These are phyloP conservation scores for Fomes fomentarius DNA, from an alignment of 1,284 basidiomycete genomes.

Conservation along the genomic window DNA sequence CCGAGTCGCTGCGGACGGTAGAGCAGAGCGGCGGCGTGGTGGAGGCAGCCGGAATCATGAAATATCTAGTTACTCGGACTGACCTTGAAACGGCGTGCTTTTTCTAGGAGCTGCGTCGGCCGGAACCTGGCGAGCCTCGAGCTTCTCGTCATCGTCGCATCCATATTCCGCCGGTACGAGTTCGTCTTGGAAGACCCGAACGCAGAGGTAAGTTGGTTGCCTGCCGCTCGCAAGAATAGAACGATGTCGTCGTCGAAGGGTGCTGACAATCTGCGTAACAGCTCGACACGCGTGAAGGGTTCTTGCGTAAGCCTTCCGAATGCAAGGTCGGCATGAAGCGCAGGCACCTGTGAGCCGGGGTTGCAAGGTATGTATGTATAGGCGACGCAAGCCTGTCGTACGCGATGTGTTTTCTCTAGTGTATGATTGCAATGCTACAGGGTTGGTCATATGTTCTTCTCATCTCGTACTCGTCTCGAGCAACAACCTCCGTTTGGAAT, in stretches of 20 bases:
- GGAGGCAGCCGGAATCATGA: too few relatives aligned
- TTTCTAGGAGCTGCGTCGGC: slow-evolving; percentile 67
- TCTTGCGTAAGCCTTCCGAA: slow-evolving; percentile 73
- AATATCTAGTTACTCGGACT: too few relatives aligned
- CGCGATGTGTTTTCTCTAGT: background rate
- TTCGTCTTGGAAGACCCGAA: slow-evolving; percentile 64
- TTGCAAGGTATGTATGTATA: background rate
- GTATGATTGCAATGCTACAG: background rate
- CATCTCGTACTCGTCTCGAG: too few relatives aligned
- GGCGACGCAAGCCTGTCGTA: background rate
- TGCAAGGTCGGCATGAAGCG: slow-evolving; percentile 72
- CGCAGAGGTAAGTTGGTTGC: slow-evolving; percentile 54
- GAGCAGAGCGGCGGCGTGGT: too few relatives aligned
- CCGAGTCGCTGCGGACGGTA: too few relatives aligned
- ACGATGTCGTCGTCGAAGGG: too few relatives aligned
- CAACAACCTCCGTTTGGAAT: too few relatives aligned
- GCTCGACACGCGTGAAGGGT: slow-evolving; percentile 76
- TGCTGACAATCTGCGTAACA: slow-evolving; percentile 31
- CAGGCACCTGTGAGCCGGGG: slow-evolving; percentile 37
- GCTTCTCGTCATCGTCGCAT: slow-evolving; percentile 72
- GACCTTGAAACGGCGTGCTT: background rate
- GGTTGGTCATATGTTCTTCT: background rate
- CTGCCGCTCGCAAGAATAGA: background rate
- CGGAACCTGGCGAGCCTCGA: slow-evolving; percentile 79
- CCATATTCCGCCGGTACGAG: slow-evolving; percentile 73